Percentiles rank a stretch among this genome's conserved stretches.
phyloP scores from a whole-genome alignment of 129 eudicot genomes.

The Apium graveolens region DNA sequence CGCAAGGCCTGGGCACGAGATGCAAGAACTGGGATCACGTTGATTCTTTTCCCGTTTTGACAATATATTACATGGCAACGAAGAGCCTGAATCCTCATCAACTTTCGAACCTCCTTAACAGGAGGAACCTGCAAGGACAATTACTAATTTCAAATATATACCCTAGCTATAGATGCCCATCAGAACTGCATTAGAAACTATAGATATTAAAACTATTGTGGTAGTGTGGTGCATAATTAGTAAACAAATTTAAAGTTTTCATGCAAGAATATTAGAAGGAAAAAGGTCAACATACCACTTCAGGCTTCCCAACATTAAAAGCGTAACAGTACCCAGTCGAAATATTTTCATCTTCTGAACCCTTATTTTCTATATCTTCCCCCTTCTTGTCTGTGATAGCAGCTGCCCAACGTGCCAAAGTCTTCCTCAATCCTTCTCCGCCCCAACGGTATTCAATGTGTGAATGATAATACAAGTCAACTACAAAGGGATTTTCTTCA shows the following conservation, averaged over 20 bases:
- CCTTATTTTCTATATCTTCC: conserved; percentile 50
- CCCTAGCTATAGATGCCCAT: not conserved
- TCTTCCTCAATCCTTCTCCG: conserved; percentile 95
- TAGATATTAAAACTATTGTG: not conserved
- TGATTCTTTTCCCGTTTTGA: conserved; percentile 74
- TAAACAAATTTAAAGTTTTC: not conserved
- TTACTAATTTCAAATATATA: not conserved
- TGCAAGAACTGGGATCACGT: conserved; percentile 85
- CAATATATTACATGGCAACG: conserved; percentile 85
- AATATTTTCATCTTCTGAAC: conserved; percentile 71
- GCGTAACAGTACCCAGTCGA: conserved; percentile 89
- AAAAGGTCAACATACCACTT: conserved; percentile 37
- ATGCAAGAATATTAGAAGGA: not conserved
- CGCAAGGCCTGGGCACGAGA: conserved; percentile 86
- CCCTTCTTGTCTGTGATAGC: conserved; percentile 50
- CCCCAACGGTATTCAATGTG: conserved; percentile 98
- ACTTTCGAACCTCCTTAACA: conserved; percentile 68
- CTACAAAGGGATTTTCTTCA: conserved; percentile 69
- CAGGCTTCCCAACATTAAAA: conserved; percentile 69
- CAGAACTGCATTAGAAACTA: not conserved
- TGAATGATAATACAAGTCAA: conserved; percentile 81
- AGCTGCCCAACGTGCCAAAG: conserved; percentile 80
- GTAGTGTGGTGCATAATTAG: not conserved
- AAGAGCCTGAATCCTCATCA: conserved; percentile 91
- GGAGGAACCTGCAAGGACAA: conserved; percentile 67